A percentile compares a stretch with the other conserved stretches of the same genome.
Conservation (phyloP, 2,329 filamentous ascomycete genomes). For the Colletotrichum ledebouriae region DNA sequence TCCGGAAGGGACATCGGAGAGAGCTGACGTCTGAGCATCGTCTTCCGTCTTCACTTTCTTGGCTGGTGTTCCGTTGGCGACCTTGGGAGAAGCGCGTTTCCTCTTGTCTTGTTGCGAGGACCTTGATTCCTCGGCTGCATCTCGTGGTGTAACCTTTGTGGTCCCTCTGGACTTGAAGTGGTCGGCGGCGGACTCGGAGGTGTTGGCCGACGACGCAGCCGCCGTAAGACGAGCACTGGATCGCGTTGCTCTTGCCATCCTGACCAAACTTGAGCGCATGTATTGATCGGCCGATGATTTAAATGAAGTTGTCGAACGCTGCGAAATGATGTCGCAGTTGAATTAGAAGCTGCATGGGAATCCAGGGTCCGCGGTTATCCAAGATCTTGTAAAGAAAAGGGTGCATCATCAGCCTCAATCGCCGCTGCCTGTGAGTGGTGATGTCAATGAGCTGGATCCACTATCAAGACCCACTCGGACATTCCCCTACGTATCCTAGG, state of each 20-base stretch:
- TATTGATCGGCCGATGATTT: background rate
- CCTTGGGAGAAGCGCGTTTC: conserved; percentile 26
- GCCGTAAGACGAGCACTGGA: conserved; percentile 39
- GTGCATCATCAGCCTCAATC: conserved; percentile 14
- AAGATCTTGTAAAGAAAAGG: conserved; percentile 24
- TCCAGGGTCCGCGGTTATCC: background rate
- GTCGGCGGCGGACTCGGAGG: background rate
- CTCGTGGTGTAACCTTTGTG: background rate
- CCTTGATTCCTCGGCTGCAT: background rate
- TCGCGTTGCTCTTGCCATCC: conserved; percentile 41
- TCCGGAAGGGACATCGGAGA: conserved; percentile 16
- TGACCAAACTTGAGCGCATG: background rate
- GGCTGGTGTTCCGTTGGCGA: conserved; percentile 19
- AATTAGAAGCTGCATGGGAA: conserved; percentile 4
- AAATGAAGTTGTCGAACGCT: background rate
- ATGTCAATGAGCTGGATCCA: conserved; percentile 38
- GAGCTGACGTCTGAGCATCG: conserved; percentile 9
- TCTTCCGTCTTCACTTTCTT: conserved; percentile 43
- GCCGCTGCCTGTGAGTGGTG: conserved; percentile 33
- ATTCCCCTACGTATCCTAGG: background rate
- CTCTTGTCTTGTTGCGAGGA: conserved; percentile 22
- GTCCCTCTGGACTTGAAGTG: background rate
- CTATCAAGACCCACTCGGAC: background rate
- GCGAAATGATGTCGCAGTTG: background rate
- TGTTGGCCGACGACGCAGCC: background rate